Evolutionary conservation across 805 yeast species (phyloP).

Genomic region (Komagataella pastoris): DNA sequence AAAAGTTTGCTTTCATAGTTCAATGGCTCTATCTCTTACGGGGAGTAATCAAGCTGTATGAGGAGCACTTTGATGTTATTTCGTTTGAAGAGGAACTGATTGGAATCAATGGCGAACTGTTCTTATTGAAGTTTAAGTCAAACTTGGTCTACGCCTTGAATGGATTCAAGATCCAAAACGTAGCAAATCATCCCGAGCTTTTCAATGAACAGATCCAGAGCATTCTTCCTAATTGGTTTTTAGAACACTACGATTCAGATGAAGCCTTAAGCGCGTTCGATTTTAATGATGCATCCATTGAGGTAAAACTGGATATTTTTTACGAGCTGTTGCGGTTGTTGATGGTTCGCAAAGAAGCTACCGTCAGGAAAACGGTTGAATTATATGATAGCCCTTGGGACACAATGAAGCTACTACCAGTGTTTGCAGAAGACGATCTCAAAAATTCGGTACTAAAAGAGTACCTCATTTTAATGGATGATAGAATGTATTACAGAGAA

Average conservation of each 20-base stretch:
- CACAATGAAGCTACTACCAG: conserved; percentile 10
- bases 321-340: conserved; percentile 28
- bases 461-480: conserved; percentile 31
- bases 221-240: conserved; percentile 4
- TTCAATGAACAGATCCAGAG: conserved; percentile 13
- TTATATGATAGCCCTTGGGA: conserved; percentile 14
- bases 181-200: conserved; percentile 11
- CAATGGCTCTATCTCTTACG: conserved; percentile 47
- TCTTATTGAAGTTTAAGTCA: conserved; percentile 28
- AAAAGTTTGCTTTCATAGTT: conserved; percentile 24
- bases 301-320: conserved; percentile 36
- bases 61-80: conserved; percentile 44
- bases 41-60: conserved; percentile 32
- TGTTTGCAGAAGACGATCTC: conserved; percentile 5
- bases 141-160: conserved; percentile 26
- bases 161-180: conserved; percentile 16
- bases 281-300: conserved; percentile 26
- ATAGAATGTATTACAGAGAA: conserved; percentile 32
- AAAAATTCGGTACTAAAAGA: conserved; percentile 10
- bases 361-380: conserved; percentile 26
- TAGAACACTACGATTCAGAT: conserved; percentile 3
- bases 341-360: not conserved
- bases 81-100: conserved; percentile 50
- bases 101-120: conserved; percentile 24
- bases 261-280: conserved; percentile 11